Conservation (phyloP, 257 asterid genomes). For the Petunia secreta region DNA sequence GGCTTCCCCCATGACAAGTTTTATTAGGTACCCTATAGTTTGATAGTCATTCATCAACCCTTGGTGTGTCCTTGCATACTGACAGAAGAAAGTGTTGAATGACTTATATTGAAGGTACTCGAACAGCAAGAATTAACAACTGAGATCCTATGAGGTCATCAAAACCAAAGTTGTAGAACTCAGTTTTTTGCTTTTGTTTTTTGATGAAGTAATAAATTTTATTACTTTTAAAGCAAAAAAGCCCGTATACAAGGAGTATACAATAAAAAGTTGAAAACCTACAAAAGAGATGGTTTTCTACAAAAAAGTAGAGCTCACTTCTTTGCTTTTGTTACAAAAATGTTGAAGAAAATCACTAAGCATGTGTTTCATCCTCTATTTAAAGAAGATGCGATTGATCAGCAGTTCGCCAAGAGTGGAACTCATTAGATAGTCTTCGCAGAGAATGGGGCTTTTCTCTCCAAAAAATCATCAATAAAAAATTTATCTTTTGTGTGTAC, state of each 20-base stretch:
- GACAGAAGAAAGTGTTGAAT: neutral
- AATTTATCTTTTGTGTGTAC: neutral
- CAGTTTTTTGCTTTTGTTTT: too few species aligned
- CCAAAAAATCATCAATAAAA: neutral
- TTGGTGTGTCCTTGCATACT: neutral
- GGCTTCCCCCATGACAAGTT: neutral
- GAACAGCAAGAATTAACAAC: neutral
- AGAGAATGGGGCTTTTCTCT: neutral
- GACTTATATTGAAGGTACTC: neutral
- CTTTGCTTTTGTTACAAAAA: neutral
- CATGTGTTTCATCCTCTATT: too few species aligned
- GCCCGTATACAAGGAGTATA: too few species aligned
- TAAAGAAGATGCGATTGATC: too few species aligned
- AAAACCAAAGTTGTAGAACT: constrained; percentile 11
- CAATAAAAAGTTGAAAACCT: too few species aligned
- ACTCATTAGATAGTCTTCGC: too few species aligned
- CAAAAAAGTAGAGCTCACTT: too few species aligned
- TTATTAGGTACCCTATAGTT: constrained; percentile 4
- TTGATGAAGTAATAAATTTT: too few species aligned
- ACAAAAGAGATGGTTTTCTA: too few species aligned
- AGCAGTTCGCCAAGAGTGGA: too few species aligned
- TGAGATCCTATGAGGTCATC: neutral
- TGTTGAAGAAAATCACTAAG: neutral
- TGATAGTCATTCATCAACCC: constrained; percentile 10
- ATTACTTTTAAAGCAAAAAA: too few species aligned